phyloP scores from a whole-genome alignment of 2,329 filamentous ascomycete species.

The Penicillium sp. region DNA sequence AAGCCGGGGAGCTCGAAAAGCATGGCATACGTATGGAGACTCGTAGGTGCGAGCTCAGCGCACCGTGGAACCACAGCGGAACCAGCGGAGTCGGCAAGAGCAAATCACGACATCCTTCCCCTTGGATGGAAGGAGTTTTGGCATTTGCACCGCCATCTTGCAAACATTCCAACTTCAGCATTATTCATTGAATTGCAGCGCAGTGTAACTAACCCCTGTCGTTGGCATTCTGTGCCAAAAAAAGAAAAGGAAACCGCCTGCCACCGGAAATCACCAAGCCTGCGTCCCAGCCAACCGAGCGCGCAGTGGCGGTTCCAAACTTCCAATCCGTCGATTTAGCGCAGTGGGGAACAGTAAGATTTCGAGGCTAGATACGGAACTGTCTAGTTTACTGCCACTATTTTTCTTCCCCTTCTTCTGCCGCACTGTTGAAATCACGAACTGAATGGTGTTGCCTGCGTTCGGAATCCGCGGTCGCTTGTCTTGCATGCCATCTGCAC shows the following conservation, averaged over 20 bases:
- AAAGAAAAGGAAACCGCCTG: not conserved
- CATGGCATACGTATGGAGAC: slow-evolving; percentile 4
- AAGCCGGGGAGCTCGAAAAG: not conserved
- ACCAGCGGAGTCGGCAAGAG: not conserved
- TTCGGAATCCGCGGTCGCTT: too few relatives aligned
- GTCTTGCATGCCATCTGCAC: not conserved
- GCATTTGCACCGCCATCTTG: not conserved
- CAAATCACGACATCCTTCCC: not conserved
- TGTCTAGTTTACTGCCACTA: not conserved
- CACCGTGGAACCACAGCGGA: slow-evolving; percentile 13
- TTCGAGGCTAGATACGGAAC: not conserved
- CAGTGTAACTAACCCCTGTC: not conserved
- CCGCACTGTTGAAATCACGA: not conserved
- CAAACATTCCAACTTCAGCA: not conserved
- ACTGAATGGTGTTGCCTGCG: not conserved
- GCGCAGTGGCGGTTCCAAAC: not conserved
- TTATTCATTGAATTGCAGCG: not conserved
- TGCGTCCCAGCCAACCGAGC: not conserved
- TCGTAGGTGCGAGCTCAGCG: not conserved
- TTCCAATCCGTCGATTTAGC: not conserved
- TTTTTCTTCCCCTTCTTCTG: not conserved
- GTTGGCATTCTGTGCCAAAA: not conserved
- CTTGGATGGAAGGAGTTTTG: too few relatives aligned
- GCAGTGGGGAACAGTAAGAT: not conserved
- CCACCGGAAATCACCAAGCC: not conserved